Conservation (phyloP, 805 yeast genomes). For the Yarrowia keelungensis region DNA sequence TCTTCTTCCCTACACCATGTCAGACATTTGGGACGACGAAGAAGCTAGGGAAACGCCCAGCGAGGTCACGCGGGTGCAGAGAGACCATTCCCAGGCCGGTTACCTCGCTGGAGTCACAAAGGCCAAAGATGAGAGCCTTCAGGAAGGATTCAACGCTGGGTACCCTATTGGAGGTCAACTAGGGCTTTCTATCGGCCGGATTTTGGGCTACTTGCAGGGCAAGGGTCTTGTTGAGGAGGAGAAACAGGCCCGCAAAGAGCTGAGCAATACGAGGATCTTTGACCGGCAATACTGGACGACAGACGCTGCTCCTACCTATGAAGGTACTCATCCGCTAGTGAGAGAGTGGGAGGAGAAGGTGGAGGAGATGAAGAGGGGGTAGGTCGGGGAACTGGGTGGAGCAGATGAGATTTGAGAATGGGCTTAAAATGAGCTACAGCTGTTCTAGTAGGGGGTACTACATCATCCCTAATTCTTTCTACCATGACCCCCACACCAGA, state of each 20-base stretch:
- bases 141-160: conserved; percentile 81
- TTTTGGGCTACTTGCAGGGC: conserved; percentile 63
- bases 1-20: conserved; percentile 6
- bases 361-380: background rate
- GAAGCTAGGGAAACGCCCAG: conserved; percentile 31
- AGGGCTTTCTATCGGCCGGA: conserved; percentile 69
- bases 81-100: conserved; percentile 79
- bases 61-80: conserved; percentile 44
- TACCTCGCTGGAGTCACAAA: conserved; percentile 78
- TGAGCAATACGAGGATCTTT: conserved; percentile 65
- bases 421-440: too few species aligned
- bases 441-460: too few species aligned
- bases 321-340: conserved; percentile 53
- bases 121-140: conserved; percentile 73
- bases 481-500: too few species aligned
- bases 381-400: background rate
- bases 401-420: too few species aligned
- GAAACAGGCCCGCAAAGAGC: conserved; percentile 53
- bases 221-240: conserved; percentile 48
- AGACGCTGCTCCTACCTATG: conserved; percentile 47
- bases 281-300: conserved; percentile 60
- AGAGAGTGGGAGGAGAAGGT: conserved; percentile 54
- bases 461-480: too few species aligned
- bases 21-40: conserved; percentile 36
- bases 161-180: conserved; percentile 76